Percentiles rank a stretch among this genome's conserved stretches.
Conservation (phyloP, 768 basidiomycete genomes). For the Termitomyces sp. region DNA sequence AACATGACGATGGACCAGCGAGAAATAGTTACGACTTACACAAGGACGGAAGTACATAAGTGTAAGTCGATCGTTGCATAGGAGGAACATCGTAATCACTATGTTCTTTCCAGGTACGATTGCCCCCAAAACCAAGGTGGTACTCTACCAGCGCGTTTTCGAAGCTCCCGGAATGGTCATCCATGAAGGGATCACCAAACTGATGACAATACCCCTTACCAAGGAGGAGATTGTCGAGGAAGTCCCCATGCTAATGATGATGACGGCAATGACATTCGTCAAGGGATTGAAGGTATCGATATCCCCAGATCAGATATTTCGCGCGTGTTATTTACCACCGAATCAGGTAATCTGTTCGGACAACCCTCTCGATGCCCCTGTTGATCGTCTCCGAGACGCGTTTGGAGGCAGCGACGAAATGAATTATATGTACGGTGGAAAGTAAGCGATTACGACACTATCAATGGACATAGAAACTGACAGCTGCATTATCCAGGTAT, state of each 20-base stretch:
- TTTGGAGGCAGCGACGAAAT: slow-evolving; percentile 5
- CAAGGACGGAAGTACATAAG: neutral
- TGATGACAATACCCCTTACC: neutral
- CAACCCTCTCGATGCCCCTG: neutral
- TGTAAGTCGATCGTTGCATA: neutral
- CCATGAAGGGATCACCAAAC: neutral
- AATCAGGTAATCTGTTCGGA: neutral
- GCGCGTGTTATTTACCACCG: neutral
- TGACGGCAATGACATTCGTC: neutral
- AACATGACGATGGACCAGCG: neutral
- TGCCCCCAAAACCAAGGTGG: neutral
- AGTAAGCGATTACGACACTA: neutral
- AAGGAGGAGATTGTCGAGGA: neutral
- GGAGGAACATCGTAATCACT: neutral
- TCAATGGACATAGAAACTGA: neutral
- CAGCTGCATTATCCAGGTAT: neutral
- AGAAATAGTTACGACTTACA: neutral
- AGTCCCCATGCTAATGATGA: neutral
- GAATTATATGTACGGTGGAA: neutral
- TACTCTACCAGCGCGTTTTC: neutral
- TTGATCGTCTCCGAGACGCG: neutral
- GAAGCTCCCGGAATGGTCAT: neutral
- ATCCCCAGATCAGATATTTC: neutral
- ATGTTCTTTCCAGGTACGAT: neutral
- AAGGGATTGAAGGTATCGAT: neutral